A percentile compares a stretch with the other conserved stretches of the same genome.
Evolutionary conservation across 108 stramenopile genomes (phyloP).

Genomic region (Epipyxis sp.): DNA sequence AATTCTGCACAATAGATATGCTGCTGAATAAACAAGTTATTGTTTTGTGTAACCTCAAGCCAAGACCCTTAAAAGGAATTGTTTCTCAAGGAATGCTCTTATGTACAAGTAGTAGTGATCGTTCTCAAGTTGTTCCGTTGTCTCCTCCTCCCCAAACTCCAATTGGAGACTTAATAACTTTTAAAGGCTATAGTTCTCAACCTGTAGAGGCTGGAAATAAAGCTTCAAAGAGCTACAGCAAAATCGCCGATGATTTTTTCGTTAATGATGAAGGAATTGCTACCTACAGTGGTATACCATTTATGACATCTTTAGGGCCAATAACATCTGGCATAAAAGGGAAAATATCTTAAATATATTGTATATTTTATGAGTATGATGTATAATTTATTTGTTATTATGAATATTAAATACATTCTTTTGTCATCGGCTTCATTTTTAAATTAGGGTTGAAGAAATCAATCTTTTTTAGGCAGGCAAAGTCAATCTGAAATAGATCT

Average conservation of each 20-base stretch:
- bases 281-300: constrained; percentile 33
- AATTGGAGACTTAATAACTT: constrained; percentile 53
- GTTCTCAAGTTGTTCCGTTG: constrained; percentile 52
- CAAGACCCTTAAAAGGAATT: constrained; percentile 47
- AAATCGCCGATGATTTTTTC: constrained; percentile 43
- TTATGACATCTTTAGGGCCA: constrained; percentile 23
- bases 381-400: too few relatives aligned
- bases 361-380: too few relatives aligned
- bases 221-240: constrained; percentile 51
- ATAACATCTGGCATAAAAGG: neutral
- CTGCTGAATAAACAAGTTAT: constrained; percentile 46
- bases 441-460: too few relatives aligned
- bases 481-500: too few relatives aligned
- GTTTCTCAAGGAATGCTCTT: constrained; percentile 54
- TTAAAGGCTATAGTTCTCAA: constrained; percentile 48
- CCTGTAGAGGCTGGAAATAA: constrained; percentile 54
- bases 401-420: too few relatives aligned
- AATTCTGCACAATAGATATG: constrained; percentile 42
- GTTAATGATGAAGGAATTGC: constrained; percentile 43
- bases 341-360: constrained; percentile 13
- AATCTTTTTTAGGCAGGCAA: too few relatives aligned
- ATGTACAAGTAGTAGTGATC: constrained; percentile 53
- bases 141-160: constrained; percentile 42
- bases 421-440: too few relatives aligned
- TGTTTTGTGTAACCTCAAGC: constrained; percentile 55